These are phyloP conservation scores for Saturnispora serradocipensis DNA, from an alignment of 805 yeast genomes.

Conservation along the genomic window DNA sequence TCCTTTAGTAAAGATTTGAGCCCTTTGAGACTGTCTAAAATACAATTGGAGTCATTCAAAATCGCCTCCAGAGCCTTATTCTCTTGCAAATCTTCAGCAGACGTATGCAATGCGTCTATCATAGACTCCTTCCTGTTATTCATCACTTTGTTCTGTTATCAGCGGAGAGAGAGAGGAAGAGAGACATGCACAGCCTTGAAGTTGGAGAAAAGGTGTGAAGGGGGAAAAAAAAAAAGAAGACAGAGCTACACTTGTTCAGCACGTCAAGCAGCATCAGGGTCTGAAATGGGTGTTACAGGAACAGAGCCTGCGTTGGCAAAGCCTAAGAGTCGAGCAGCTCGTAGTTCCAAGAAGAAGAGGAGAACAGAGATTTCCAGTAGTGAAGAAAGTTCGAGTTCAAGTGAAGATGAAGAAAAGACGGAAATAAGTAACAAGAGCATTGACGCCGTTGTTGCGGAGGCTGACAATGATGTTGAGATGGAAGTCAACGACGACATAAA, in stretches of 20 bases:
- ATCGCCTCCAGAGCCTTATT: not conserved
- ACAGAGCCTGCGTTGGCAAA: not conserved
- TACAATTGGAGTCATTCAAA: not conserved
- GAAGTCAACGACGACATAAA: not conserved
- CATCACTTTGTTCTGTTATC: not conserved
- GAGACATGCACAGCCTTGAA: not conserved
- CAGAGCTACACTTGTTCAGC: not conserved
- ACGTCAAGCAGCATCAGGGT: not conserved
- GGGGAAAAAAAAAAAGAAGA: not conserved
- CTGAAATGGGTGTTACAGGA: not conserved
- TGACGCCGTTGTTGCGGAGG: slow-evolving; percentile 3
- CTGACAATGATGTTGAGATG: not conserved
- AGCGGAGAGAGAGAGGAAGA: not conserved
- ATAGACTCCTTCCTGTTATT: not conserved
- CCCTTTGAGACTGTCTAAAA: not conserved
- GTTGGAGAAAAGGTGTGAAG: too few relatives aligned
- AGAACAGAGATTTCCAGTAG: slow-evolving; percentile 67
- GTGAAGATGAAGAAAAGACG: slow-evolving; percentile 7
- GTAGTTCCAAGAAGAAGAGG: slow-evolving; percentile 64
- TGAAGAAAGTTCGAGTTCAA: slow-evolving; percentile 20
- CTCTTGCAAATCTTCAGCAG: not conserved
- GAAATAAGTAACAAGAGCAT: slow-evolving; percentile 11
- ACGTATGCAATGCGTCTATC: not conserved
- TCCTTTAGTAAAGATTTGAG: not conserved
- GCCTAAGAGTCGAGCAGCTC: not conserved